Evolutionary conservation across 2,329 filamentous ascomycete genomes (phyloP), one percentile per base, ranked within the genome.

Genomic region (Metarhizium humberi): DNA sequence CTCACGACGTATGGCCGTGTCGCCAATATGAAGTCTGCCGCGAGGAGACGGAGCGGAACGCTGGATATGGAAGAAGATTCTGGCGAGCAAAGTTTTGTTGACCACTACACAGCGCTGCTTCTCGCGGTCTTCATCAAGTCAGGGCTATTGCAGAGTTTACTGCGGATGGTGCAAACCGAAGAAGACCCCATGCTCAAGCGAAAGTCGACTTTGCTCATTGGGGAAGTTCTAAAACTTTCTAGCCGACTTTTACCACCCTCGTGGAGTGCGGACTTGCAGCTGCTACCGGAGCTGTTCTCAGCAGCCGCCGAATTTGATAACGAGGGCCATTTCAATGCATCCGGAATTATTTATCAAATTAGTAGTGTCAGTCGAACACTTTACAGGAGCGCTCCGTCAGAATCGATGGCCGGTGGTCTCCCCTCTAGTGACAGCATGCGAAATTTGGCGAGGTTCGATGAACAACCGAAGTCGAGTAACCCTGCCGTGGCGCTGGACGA

Each of bases 1-100:
- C 76, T 99, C 50, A 99, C 95, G 0, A 99, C 94, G 0, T 99
- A 99, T 68, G 92, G 92, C n/a, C 82, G 95, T 63, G 92, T 97
- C 42, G 85, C 90, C 7, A 94, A 90, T 58, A 74, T 97, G 52
- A 90, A 89, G 61, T 78, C 85, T 1, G 77, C 84, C 32, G 70
- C 73, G 7, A 68, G 79, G 58, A 72, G 74, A 25, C 67, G 76
- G 48, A 75, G 79, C 25, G 67, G 75, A 7, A 76, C 77, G 56
- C 71, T 79, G 42, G 79, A 81, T 38, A 75, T 79, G 20, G 82
- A 88, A 46, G 88, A 90, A 55, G 78, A 85, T 8, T 80, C 81
- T 20, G 83, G 84, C 38, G 86, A 89, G 60, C 86, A 92, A 63
- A 95, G 90, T 64, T 85, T 99, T 56, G 85, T 96, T 18, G 89